These are phyloP conservation scores for Postia placenta DNA, from an alignment of 768 basidiomycete species.

Conservation along the genomic window DNA sequence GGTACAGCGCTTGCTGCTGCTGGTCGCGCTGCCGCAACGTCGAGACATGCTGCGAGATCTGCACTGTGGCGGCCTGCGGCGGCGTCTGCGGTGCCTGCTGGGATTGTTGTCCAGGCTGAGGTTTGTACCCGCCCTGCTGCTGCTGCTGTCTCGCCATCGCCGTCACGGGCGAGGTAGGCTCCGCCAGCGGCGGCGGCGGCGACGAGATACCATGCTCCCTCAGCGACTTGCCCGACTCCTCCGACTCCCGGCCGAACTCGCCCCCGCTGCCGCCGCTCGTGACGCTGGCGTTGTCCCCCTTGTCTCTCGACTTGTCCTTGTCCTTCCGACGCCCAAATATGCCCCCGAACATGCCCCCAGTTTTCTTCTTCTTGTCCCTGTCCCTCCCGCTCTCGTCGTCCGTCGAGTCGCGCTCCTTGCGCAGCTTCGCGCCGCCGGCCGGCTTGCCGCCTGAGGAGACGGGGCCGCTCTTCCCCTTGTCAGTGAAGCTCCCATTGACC, in stretches of 20 bases:
- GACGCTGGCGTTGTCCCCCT: constrained; percentile 53
- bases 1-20: constrained; percentile 83
- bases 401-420: constrained; percentile 36
- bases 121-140: constrained; percentile 18
- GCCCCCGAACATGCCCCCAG: constrained; percentile 65
- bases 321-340: constrained; percentile 77
- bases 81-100: constrained; percentile 8
- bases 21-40: constrained; percentile 83
- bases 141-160: constrained; percentile 51
- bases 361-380: constrained; percentile 57
- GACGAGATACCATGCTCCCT: constrained; percentile 26
- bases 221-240: constrained; percentile 56
- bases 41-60: constrained; percentile 54
- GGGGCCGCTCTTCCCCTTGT: constrained; percentile 6
- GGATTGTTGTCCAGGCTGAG: constrained; percentile 18
- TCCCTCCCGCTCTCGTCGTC: constrained; percentile 42
- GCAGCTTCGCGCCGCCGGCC: constrained; percentile 28
- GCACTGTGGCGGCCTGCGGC: constrained; percentile 27
- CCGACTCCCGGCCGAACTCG: constrained; percentile 39
- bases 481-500: constrained; percentile 19
- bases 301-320: constrained; percentile 51
- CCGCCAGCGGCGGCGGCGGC: constrained; percentile 10
- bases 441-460: constrained; percentile 2
- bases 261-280: constrained; percentile 35
- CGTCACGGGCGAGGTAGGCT: constrained; percentile 44